These are phyloP conservation scores for sunflower (Helianthus annuus) DNA, from an alignment of 129 eudicot species.

Conservation along the genomic window HanXRQr2.0-SUNRISE NC_035445.2:157284669-157285168, in stretches of 20 bases:
- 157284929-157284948: not conserved
- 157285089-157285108: not conserved
- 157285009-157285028: not conserved
- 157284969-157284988: not conserved
- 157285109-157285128: not conserved
- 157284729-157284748: not conserved
- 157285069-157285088: not conserved
- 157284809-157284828: not conserved
- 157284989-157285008: not conserved
- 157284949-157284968: not conserved
- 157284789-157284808: not conserved
- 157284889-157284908: not conserved
- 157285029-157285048: not conserved
- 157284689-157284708: constrained; percentile 1
- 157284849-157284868: not conserved
- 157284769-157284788: not conserved
- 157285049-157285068: not conserved
- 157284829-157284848: not conserved
- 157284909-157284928: not conserved
- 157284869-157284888: not conserved
- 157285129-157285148: not conserved
- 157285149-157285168: not conserved
- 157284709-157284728: not conserved
- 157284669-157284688: not conserved
- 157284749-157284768: not conserved